phyloP scores from a whole-genome alignment of 225 moss, liverwort and hornwort species.

The Physcomitrium patens region DNA sequence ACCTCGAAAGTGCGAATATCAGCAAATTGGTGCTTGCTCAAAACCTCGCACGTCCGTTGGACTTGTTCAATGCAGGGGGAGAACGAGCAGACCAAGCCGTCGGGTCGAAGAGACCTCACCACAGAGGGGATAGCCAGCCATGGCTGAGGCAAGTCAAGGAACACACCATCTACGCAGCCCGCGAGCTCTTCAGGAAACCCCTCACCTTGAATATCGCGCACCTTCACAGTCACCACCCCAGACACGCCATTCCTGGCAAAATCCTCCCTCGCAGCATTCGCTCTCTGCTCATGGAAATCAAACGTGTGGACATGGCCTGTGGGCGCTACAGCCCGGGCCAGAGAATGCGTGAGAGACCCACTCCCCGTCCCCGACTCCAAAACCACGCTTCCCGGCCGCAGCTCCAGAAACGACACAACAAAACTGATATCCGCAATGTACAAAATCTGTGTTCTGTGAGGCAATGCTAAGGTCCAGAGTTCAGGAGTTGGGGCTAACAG shows the following conservation, averaged over 20 bases:
- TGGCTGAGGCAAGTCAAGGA: conserved; percentile 93
- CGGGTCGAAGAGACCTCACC: conserved; percentile 65
- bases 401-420: conserved; percentile 86
- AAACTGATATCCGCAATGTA: conserved; percentile 95
- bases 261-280: conserved; percentile 84
- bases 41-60: conserved; percentile 79
- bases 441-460: conserved; percentile 91
- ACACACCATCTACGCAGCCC: conserved; percentile 78
- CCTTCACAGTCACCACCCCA: conserved; percentile 72
- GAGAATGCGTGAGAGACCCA: conserved; percentile 86
- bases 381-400: conserved; percentile 79
- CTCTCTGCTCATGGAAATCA: conserved; percentile 91
- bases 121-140: conserved; percentile 90
- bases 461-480: conserved; percentile 88
- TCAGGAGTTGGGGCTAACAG: conserved; percentile 88
- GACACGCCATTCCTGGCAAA: conserved; percentile 70
- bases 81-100: conserved; percentile 86
- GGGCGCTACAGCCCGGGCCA: conserved; percentile 80
- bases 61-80: conserved; percentile 99
- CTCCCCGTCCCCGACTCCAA: conserved; percentile 96
- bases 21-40: conserved; percentile 49
- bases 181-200: conserved; percentile 83
- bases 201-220: conserved; percentile 87
- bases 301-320: conserved; percentile 86
- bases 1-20: conserved; percentile 94